These are phyloP conservation scores for Globisporangium paroecandrum DNA, from an alignment of 352 stramenopile species.

Conservation along the genomic window DNA sequence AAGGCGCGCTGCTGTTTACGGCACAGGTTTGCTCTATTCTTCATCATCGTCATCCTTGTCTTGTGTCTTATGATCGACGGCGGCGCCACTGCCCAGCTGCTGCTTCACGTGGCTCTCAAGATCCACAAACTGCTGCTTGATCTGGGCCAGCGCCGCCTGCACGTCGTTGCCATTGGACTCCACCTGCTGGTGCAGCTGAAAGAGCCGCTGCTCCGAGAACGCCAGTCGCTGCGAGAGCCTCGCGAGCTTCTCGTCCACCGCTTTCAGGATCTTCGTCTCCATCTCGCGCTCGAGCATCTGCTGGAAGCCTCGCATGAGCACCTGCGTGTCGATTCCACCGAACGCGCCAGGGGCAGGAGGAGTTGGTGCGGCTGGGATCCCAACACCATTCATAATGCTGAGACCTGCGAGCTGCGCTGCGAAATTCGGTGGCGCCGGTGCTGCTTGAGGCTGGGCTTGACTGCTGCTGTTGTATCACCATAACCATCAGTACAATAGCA, in stretches of 20 bases:
- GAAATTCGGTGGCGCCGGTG: not conserved
- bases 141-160: constrained; percentile 31
- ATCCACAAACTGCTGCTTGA: constrained; percentile 43
- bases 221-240: constrained; percentile 49
- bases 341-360: not conserved
- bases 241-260: constrained; percentile 57
- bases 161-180: constrained; percentile 32
- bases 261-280: constrained; percentile 58
- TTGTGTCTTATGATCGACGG: not conserved
- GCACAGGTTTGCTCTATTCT: constrained; percentile 1
- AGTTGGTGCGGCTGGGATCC: not conserved
- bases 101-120: constrained; percentile 36
- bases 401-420: constrained; percentile 13
- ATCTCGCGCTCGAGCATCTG: constrained; percentile 62
- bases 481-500: not conserved
- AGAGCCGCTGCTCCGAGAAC: constrained; percentile 62
- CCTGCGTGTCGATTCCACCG: constrained; percentile 31
- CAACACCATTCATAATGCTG: not conserved
- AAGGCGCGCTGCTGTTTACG: not conserved
- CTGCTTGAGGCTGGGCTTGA: not conserved
- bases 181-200: constrained; percentile 60
- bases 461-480: not conserved
- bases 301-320: constrained; percentile 49
- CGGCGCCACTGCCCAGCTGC: constrained; percentile 1
- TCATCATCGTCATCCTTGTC: constrained; percentile 4